phyloP scores from a whole-genome alignment of 2,329 filamentous ascomycete genomes.

The Hymenoscyphus linearis region DNA sequence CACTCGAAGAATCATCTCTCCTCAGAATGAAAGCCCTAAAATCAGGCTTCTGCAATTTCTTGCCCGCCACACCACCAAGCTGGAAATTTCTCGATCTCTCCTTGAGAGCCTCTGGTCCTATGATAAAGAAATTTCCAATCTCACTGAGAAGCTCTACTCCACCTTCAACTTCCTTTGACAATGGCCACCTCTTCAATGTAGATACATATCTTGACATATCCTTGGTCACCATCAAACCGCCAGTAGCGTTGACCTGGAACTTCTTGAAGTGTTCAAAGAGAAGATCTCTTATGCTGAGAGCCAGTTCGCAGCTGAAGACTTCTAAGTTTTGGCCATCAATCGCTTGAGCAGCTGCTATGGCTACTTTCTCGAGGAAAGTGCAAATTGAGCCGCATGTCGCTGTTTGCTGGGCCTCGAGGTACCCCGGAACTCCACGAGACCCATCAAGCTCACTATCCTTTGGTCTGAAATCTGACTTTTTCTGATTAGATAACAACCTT shows the following conservation, averaged over 20 bases:
- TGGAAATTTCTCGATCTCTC: constrained; percentile 61
- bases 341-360: constrained; percentile 57
- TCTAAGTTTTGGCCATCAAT: constrained; percentile 81
- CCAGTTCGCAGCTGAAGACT: constrained; percentile 77
- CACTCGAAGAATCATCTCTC: constrained; percentile 75
- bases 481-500: constrained; percentile 59
- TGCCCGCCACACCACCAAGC: constrained; percentile 38
- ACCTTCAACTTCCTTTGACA: constrained; percentile 61
- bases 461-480: constrained; percentile 66
- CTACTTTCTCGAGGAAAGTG: constrained; percentile 69
- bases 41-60: constrained; percentile 59
- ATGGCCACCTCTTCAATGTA: constrained; percentile 75
- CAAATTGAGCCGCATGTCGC: constrained; percentile 77
- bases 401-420: constrained; percentile 75
- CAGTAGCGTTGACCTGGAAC: constrained; percentile 87
- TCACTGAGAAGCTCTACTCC: constrained; percentile 84
- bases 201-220: constrained; percentile 92
- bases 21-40: constrained; percentile 80
- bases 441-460: constrained; percentile 55
- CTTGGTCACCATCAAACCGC: constrained; percentile 91
- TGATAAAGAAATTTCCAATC: constrained; percentile 92
- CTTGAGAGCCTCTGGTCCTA: constrained; percentile 71
- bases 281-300: constrained; percentile 68
- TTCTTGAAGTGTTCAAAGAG: constrained; percentile 92
- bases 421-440: constrained; percentile 36